phyloP scores from a whole-genome alignment of 2,329 filamentous ascomycete genomes.

The Capronia coronata region DNA sequence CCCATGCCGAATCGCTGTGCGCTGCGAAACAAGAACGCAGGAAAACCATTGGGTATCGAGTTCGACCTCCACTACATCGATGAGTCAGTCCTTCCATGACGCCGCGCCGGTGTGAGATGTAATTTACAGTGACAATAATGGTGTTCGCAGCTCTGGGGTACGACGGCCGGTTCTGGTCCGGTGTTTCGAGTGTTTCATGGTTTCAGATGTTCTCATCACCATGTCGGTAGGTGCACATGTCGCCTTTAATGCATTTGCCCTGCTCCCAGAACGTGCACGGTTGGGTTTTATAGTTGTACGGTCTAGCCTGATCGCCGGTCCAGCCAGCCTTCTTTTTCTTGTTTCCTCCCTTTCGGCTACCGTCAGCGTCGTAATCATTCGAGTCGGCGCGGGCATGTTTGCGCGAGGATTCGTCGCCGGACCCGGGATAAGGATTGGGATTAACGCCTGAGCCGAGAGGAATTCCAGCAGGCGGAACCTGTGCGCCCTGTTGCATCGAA shows the following conservation, averaged over 20 bases:
- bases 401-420: conserved; percentile 13
- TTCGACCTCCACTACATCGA: too few species aligned
- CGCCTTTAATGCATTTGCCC: conserved; percentile 49
- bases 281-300: conserved; percentile 41
- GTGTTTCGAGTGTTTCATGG: too few species aligned
- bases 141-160: not conserved
- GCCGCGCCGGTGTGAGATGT: not conserved
- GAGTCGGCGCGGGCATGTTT: conserved; percentile 22
- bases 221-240: conserved; percentile 47
- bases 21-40: not conserved
- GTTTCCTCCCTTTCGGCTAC: conserved; percentile 19
- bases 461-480: conserved; percentile 4
- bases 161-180: not conserved
- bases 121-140: conserved; percentile 1
- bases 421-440: conserved; percentile 20
- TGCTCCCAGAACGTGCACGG: conserved; percentile 50
- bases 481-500: conserved; percentile 14
- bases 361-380: conserved; percentile 23
- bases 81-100: not conserved
- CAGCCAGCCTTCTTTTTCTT: conserved; percentile 23
- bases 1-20: not conserved
- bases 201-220: conserved; percentile 30
- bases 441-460: conserved; percentile 17
- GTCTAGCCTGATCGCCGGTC: conserved; percentile 6
- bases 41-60: too few species aligned